A percentile compares a stretch with the other conserved stretches of the same genome.
phyloP scores from a whole-genome alignment of 257 asterid genomes.

The Asclepias syriaca region DNA sequence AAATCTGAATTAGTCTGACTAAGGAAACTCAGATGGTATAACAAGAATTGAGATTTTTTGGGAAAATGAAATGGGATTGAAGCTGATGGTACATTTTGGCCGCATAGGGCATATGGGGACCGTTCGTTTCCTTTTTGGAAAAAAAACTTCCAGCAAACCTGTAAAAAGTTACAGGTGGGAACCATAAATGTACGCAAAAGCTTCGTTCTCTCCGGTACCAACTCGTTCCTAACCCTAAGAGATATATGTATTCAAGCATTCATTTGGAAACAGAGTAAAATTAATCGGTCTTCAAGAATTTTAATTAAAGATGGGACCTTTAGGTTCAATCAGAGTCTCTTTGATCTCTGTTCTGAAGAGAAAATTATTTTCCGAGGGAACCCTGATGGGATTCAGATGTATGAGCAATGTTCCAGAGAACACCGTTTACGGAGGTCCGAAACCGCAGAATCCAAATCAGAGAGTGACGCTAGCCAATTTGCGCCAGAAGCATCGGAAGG shows the following conservation, averaged over 20 bases:
- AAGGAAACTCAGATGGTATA: no score
- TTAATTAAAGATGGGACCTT: constrained; percentile 10
- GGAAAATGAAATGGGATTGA: no score
- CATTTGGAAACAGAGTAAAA: neutral
- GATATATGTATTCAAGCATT: neutral
- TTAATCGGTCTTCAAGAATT: neutral
- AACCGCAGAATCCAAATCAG: constrained; percentile 59
- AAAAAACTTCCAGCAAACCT: no score
- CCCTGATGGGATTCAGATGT: constrained; percentile 19
- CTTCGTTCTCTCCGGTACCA: no score
- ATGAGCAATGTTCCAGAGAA: constrained; percentile 75
- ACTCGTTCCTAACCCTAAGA: no score
- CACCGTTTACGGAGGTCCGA: constrained; percentile 84
- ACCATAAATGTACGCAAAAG: no score
- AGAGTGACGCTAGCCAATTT: constrained; percentile 64
- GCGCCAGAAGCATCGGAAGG: constrained; percentile 63
- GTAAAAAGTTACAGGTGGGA: no score
- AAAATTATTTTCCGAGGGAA: neutral
- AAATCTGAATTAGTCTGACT: no score
- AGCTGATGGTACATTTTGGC: no score
- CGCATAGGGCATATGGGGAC: no score
- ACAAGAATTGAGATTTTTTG: no score
- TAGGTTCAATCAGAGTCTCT: constrained; percentile 9
- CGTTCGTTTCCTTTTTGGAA: no score
- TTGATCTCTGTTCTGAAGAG: neutral